Evolutionary conservation across 163 green algal genomes (phyloP).

Genomic region (Scenedesmus sp.): DNA sequence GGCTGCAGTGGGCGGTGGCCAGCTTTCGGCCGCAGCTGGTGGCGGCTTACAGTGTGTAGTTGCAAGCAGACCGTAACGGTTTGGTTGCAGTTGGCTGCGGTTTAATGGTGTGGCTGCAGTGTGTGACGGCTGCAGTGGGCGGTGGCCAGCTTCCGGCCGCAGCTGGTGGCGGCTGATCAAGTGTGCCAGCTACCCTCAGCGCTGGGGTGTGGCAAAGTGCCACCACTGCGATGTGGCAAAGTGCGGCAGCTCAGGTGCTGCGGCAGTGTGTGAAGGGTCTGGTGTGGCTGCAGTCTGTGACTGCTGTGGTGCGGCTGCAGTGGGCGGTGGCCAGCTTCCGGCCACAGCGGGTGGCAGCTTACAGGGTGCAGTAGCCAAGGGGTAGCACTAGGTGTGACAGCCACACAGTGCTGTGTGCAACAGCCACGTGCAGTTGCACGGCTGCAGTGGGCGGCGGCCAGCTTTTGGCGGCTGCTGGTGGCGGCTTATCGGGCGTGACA

Average conservation of each 20-base stretch:
- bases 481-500: neutral
- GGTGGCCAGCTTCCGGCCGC: neutral
- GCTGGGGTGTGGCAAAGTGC: too few relatives aligned
- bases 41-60: neutral
- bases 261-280: too few relatives aligned
- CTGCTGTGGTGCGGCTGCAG: neutral
- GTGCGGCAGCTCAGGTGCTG: too few relatives aligned
- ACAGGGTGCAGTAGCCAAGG: neutral
- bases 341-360: neutral
- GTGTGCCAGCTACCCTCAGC: too few relatives aligned
- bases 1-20: slow-evolving; percentile 24
- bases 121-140: neutral
- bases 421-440: neutral
- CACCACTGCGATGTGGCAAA: too few relatives aligned
- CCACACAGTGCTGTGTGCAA: too few relatives aligned
- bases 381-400: neutral
- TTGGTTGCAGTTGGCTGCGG: neutral
- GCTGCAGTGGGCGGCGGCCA: neutral
- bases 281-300: too few relatives aligned
- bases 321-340: slow-evolving; percentile 3
- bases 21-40: neutral
- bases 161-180: too few relatives aligned
- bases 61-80: neutral
- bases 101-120: too few relatives aligned
- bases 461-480: neutral